phyloP scores from a whole-genome alignment of 495 filamentous ascomycete genomes.

The Podospora pseudopauciseta region DNA sequence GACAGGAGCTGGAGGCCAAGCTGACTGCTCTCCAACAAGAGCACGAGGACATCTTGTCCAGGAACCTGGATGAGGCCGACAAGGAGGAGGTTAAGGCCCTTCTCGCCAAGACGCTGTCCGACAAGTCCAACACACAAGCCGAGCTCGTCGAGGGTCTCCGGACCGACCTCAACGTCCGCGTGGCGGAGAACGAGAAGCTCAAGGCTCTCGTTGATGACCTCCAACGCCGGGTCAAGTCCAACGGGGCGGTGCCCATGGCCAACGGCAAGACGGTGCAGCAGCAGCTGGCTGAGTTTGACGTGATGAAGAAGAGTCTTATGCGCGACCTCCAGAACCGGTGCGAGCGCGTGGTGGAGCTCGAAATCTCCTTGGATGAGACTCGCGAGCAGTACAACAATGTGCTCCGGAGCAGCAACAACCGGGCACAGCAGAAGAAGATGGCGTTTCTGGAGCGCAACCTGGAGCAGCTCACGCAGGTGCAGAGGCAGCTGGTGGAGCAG shows the following conservation, averaged over 20 bases:
- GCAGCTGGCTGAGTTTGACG: constrained; percentile 96
- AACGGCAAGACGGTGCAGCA: constrained; percentile 94
- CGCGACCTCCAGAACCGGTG: constrained; percentile 96
- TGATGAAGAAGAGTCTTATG: constrained; percentile 99
- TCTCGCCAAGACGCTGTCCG: constrained; percentile 69
- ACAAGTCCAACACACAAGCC: constrained; percentile 65
- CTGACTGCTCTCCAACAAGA: constrained; percentile 69
- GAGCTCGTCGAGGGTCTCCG: constrained; percentile 69
- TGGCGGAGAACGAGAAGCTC: constrained; percentile 72
- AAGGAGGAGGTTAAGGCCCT: constrained; percentile 76
- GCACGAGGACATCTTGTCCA: constrained; percentile 75
- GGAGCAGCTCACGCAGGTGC: constrained; percentile 94
- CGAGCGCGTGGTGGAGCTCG: constrained; percentile 94
- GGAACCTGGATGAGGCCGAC: constrained; percentile 74
- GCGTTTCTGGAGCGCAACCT: constrained; percentile 97
- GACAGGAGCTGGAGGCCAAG: constrained; percentile 69
- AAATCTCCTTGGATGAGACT: constrained; percentile 94
- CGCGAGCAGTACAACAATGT: constrained; percentile 99
- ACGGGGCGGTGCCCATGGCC: constrained; percentile 49
- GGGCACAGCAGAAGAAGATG: constrained; percentile 99
- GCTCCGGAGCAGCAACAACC: constrained; percentile 89
- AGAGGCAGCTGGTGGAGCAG: constrained; percentile 95
- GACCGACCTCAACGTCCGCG: constrained; percentile 64
- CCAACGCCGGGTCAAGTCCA: constrained; percentile 63
- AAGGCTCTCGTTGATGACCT: constrained; percentile 71